These are phyloP conservation scores for Dactylella cylindrospora DNA, from an alignment of 2,329 filamentous ascomycete species.

Conservation along the genomic window DNA sequence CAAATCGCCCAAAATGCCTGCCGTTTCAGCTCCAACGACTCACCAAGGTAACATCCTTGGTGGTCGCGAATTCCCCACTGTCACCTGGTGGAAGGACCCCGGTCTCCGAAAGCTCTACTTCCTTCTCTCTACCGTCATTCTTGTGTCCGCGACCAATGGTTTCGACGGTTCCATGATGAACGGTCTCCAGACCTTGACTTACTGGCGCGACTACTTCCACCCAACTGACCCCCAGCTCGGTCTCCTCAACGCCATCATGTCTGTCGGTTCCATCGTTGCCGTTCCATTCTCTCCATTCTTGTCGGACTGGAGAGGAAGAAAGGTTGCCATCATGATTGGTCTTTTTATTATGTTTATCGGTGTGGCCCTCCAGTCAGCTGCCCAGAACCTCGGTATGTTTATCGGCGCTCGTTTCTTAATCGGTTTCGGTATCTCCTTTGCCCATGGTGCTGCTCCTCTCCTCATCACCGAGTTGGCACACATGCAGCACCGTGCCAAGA, in stretches of 20 bases:
- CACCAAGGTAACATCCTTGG: constrained; percentile 47
- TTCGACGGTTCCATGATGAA: constrained; percentile 57
- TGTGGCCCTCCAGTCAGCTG: constrained; percentile 53
- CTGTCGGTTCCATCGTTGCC: constrained; percentile 56
- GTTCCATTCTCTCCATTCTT: constrained; percentile 57
- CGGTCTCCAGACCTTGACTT: constrained; percentile 55
- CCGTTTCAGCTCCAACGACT: constrained; percentile 34
- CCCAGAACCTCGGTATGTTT: constrained; percentile 55
- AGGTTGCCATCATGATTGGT: constrained; percentile 56
- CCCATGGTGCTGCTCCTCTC: constrained; percentile 52
- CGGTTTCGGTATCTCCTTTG: constrained; percentile 54
- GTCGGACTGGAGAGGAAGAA: constrained; percentile 56
- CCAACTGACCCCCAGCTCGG: constrained; percentile 51
- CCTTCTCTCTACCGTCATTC: constrained; percentile 51
- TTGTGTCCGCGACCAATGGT: constrained; percentile 51
- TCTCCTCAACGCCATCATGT: constrained; percentile 57
- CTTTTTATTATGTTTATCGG: constrained; percentile 56
- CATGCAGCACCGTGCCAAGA: constrained; percentile 57
- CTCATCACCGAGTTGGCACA: constrained; percentile 56
- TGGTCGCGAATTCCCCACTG: constrained; percentile 48
- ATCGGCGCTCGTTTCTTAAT: constrained; percentile 53
- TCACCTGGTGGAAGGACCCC: constrained; percentile 50
- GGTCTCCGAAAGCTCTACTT: constrained; percentile 51
- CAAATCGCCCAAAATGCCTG: constrained; percentile 43
- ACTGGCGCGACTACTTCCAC: constrained; percentile 54